phyloP scores from a whole-genome alignment of 2,329 filamentous ascomycete species.

The Didymella pomorum region DNA sequence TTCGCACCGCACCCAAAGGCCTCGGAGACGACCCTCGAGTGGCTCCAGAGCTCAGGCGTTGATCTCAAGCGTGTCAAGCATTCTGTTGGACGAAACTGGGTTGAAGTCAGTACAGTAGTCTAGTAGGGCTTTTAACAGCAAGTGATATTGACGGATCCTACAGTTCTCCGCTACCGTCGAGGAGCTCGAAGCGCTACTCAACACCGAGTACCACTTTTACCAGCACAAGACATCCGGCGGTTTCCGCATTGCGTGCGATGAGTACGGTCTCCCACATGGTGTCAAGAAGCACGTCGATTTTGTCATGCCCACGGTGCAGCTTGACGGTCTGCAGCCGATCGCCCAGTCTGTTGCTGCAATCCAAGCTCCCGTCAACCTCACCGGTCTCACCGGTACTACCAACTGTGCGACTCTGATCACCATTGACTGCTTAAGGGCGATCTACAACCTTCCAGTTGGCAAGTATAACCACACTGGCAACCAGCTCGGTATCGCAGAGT shows the following conservation, averaged over 20 bases:
- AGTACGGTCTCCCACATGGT: conserved; percentile 25
- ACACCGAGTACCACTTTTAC: conserved; percentile 29
- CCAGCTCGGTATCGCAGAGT: conserved; percentile 52
- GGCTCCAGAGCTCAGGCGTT: conserved; percentile 28
- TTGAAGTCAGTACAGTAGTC: no score
- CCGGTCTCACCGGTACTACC: conserved; percentile 14
- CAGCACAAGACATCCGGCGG: conserved; percentile 25
- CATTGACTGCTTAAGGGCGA: conserved; percentile 28
- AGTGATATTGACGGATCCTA: no score
- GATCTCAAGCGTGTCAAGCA: conserved; percentile 22
- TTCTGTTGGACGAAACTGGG: conserved; percentile 15
- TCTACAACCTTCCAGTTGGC: conserved; percentile 30
- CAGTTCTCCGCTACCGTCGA: conserved; percentile 3
- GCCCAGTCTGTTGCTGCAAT: conserved; percentile 16
- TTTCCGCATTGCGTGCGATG: conserved; percentile 28
- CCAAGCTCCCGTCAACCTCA: conserved; percentile 15
- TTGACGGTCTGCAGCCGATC: conserved; percentile 25
- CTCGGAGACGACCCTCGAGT: conserved; percentile 23
- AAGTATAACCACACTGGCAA: conserved; percentile 29
- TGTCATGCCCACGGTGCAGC: conserved; percentile 28
- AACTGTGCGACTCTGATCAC: conserved; percentile 25
- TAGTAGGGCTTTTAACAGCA: no score
- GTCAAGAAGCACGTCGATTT: conserved; percentile 30
- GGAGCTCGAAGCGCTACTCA: conserved; percentile 24
- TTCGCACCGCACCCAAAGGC: conserved; percentile 28